Conservation (phyloP, 306 rosid species). For the Corylus americana region DNA sequence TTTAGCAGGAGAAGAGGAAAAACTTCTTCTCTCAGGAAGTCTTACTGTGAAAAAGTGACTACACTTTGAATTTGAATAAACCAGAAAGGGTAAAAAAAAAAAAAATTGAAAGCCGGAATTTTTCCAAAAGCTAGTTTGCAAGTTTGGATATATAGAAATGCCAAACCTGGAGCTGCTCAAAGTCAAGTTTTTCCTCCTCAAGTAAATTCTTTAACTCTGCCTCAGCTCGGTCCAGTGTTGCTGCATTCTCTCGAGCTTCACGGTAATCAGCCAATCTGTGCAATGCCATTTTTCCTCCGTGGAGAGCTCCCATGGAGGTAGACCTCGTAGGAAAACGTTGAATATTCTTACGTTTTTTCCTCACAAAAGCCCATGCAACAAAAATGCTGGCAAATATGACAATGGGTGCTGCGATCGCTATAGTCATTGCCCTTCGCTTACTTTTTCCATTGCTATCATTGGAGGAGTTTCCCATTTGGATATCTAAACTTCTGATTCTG, state of each 20-base stretch:
- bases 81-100: background rate
- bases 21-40: no score
- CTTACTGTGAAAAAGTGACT: no score
- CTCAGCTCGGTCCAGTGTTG: background rate
- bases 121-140: no score
- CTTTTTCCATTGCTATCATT: constrained; percentile 12
- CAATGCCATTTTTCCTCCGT: constrained; percentile 50
- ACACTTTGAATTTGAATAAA: background rate
- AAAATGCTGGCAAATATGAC: constrained; percentile 31
- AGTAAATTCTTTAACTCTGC: constrained; percentile 20
- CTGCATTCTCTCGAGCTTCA: constrained; percentile 29
- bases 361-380: constrained; percentile 18
- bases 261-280: constrained; percentile 43
- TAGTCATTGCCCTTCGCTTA: constrained; percentile 26
- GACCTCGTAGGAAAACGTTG: constrained; percentile 29
- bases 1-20: no score
- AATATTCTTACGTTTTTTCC: background rate
- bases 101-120: background rate
- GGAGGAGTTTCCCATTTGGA: constrained; percentile 10
- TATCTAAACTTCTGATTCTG: constrained; percentile 1
- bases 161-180: constrained; percentile 54
- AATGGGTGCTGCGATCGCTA: background rate
- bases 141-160: background rate
- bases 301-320: constrained; percentile 38
- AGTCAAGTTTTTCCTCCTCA: constrained; percentile 35